Evolutionary conservation across 768 basidiomycete species (phyloP).

Genomic region (Favolaschia claudopus): DNA sequence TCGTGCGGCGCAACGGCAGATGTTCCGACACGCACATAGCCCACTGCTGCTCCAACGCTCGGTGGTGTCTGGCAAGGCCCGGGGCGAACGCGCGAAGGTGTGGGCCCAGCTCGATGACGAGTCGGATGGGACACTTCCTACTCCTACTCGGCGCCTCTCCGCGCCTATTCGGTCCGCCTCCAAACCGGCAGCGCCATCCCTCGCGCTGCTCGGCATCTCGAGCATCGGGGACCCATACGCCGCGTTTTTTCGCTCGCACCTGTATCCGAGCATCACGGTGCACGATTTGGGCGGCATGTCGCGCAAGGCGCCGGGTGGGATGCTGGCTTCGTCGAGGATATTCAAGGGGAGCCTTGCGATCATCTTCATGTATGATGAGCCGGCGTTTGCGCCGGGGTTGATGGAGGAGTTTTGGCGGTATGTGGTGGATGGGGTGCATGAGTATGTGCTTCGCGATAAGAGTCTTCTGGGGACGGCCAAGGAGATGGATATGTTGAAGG

Average conservation of each 20-base stretch:
- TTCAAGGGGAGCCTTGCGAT: conserved; percentile 59
- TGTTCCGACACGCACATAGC: conserved; percentile 49
- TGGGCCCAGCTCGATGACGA: conserved; percentile 64
- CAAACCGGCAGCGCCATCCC: conserved; percentile 34
- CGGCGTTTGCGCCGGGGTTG: conserved; percentile 53
- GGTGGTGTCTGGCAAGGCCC: conserved; percentile 52
- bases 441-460: conserved; percentile 42
- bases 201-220: conserved; percentile 62
- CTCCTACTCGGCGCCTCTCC: conserved; percentile 23
- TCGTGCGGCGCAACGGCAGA: conserved; percentile 56
- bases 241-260: conserved; percentile 56
- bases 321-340: conserved; percentile 62
- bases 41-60: conserved; percentile 52
- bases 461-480: neutral
- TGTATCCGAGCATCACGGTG: conserved; percentile 49
- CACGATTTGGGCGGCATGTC: conserved; percentile 63
- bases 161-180: conserved; percentile 1
- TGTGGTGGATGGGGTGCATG: conserved; percentile 46
- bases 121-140: conserved; percentile 42
- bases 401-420: conserved; percentile 59
- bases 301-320: conserved; percentile 58
- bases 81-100: conserved; percentile 49
- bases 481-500: no score
- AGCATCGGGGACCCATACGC: conserved; percentile 69
- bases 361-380: conserved; percentile 61